A percentile compares a stretch with the other conserved stretches of the same genome.
Conservation (phyloP, 1,139 yeast genomes). For the Suhomyces guaymorum region DNA sequence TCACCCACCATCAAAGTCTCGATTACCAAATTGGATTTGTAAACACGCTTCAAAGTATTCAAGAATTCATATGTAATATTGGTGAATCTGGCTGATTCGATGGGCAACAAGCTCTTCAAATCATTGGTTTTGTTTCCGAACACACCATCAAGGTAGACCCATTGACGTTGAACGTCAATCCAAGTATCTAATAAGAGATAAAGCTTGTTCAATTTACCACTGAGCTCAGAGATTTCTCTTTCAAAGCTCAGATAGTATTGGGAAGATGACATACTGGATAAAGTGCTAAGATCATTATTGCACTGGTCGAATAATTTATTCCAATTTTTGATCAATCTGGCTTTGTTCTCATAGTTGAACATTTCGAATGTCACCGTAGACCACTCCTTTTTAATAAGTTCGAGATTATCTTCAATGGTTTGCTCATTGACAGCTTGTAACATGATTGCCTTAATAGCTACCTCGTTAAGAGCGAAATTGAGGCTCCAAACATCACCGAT, state of each 20-base stretch:
- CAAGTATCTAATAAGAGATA: conserved; percentile 62
- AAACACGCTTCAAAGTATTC: conserved; percentile 50
- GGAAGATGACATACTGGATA: conserved; percentile 74
- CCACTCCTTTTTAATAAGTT: conserved; percentile 54
- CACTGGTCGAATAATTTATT: conserved; percentile 60
- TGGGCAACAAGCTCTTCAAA: conserved; percentile 62
- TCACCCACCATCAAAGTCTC: conserved; percentile 60
- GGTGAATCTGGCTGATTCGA: conserved; percentile 68
- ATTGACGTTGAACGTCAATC: conserved; percentile 86
- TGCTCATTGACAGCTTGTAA: conserved; percentile 74
- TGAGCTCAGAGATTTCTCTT: conserved; percentile 57
- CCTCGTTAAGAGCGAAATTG: conserved; percentile 49
- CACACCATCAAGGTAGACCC: conserved; percentile 84
- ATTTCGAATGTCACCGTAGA: conserved; percentile 49
- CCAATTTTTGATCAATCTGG: conserved; percentile 70
- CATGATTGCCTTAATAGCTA: conserved; percentile 49
- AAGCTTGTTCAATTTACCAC: conserved; percentile 53
- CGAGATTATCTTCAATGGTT: conserved; percentile 58
- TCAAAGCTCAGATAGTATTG: conserved; percentile 64
- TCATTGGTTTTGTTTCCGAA: conserved; percentile 58
- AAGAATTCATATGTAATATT: conserved; percentile 64
- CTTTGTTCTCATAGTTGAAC: conserved; percentile 54
- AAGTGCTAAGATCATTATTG: conserved; percentile 59
- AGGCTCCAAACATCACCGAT: conserved; percentile 67
- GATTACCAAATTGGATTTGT: conserved; percentile 52